Percentiles rank a stretch among this genome's conserved stretches.
Conservation (phyloP, 257 asterid genomes). For the Phtheirospermum japonicum region DNA sequence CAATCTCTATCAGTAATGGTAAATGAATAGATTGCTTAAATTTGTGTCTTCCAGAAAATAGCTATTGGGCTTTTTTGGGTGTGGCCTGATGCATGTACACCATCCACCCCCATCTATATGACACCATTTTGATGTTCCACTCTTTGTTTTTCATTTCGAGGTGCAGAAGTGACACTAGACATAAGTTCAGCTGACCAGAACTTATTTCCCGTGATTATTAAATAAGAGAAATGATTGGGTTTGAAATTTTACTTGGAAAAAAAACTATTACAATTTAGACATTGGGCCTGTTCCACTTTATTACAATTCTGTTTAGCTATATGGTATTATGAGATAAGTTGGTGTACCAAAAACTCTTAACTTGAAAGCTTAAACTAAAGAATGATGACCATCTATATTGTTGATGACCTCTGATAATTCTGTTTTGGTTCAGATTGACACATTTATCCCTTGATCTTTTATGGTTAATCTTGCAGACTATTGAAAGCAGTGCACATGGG, state of each 20-base stretch:
- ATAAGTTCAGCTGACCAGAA: background rate
- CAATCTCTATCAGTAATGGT: no score
- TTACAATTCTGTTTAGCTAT: conserved; percentile 4
- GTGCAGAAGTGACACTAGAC: background rate
- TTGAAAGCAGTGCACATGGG: conserved; percentile 65
- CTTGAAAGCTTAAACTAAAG: background rate
- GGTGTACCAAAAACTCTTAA: conserved; percentile 7
- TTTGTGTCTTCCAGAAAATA: conserved; percentile 7
- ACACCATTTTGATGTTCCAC: background rate
- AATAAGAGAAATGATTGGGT: background rate
- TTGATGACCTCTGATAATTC: background rate
- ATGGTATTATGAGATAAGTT: conserved; percentile 12
- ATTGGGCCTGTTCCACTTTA: no score
- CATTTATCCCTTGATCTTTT: conserved; percentile 20
- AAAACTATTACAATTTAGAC: no score
- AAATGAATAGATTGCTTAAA: conserved; percentile 20
- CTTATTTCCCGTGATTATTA: background rate
- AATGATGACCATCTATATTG: background rate
- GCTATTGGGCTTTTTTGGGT: background rate
- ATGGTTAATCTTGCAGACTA: conserved; percentile 49
- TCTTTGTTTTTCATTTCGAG: background rate
- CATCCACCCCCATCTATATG: background rate
- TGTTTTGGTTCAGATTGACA: conserved; percentile 1
- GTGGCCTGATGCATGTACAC: background rate
- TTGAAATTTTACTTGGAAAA: no score